Evolutionary conservation across 371 early-diverging fungal species (phyloP).

Genomic region (Chytridium lagenaria): DNA sequence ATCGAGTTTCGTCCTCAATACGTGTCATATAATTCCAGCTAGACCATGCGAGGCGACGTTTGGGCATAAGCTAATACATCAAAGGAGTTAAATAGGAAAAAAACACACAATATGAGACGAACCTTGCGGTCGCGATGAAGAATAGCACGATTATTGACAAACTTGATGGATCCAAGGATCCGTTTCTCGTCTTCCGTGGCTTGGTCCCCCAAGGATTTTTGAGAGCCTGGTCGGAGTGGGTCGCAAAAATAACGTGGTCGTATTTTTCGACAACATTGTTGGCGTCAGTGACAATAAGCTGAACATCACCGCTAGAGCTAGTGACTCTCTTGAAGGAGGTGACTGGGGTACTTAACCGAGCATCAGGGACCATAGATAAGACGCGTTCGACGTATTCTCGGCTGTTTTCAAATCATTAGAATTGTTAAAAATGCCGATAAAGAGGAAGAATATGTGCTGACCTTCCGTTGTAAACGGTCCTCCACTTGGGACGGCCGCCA

Average conservation of each 20-base stretch:
- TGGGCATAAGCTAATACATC: slow-evolving; percentile 63
- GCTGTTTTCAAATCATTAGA: slow-evolving; percentile 20
- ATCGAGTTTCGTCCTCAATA: slow-evolving; percentile 27
- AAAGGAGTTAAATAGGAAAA: background rate
- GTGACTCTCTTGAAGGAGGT: slow-evolving; percentile 35
- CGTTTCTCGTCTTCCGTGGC: slow-evolving; percentile 57
- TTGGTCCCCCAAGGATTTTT: slow-evolving; percentile 54
- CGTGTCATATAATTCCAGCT: slow-evolving; percentile 67
- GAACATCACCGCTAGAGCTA: background rate
- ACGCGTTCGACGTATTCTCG: slow-evolving; percentile 52
- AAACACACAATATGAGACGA: background rate
- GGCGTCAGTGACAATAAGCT: slow-evolving; percentile 42
- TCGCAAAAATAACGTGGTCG: slow-evolving; percentile 67
- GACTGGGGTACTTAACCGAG: slow-evolving; percentile 44
- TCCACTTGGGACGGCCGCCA: slow-evolving; percentile 60
- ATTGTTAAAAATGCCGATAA: background rate
- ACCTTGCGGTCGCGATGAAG: slow-evolving; percentile 58
- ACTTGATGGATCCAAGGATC: slow-evolving; percentile 55
- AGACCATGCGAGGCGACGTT: slow-evolving; percentile 53
- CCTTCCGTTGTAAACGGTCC: slow-evolving; percentile 61
- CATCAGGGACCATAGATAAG: slow-evolving; percentile 39
- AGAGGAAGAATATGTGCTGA: background rate
- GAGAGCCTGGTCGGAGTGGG: slow-evolving; percentile 65
- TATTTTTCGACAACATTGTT: slow-evolving; percentile 45
- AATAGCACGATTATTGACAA: slow-evolving; percentile 55